Conservation (phyloP, 441 rosid species). For the Mallotus japonicus region DNA sequence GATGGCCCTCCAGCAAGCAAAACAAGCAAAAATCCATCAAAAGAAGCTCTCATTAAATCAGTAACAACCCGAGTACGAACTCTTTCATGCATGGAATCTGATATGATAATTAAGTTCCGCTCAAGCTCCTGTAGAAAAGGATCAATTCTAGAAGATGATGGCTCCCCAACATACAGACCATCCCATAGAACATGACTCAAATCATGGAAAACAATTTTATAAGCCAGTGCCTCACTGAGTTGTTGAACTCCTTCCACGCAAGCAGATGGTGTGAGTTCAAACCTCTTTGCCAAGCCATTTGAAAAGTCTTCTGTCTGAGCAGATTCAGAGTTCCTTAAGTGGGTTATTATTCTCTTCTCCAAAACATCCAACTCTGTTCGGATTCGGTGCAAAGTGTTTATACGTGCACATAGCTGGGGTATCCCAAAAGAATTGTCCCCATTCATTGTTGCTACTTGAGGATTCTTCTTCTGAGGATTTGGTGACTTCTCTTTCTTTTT, state of each 20-base stretch:
- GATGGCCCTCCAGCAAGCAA: conserved; percentile 97
- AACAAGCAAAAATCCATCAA: conserved; percentile 88
- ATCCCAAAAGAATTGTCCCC: conserved; percentile 68
- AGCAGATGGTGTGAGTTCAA: conserved; percentile 75
- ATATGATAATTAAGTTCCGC: conserved; percentile 51
- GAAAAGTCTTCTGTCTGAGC: conserved; percentile 86
- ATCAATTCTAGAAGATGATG: conserved; percentile 67
- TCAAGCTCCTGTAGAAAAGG: conserved; percentile 77
- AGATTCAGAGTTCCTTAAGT: conserved; percentile 88
- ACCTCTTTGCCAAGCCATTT: conserved; percentile 74
- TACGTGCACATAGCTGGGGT: conserved; percentile 73
- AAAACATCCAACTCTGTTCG: conserved; percentile 67
- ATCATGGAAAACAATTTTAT: conserved; percentile 83
- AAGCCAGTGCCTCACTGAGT: conserved; percentile 76
- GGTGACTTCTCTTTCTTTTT: conserved; percentile 88
- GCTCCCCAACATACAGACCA: conserved; percentile 79
- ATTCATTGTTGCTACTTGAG: conserved; percentile 66
- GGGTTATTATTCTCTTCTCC: conserved; percentile 87
- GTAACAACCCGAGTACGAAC: conserved; percentile 77
- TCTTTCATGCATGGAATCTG: conserved; percentile 73
- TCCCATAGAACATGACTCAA: conserved; percentile 82
- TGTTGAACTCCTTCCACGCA: conserved; percentile 89
- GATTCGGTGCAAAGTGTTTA: conserved; percentile 77
- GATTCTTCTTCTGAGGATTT: conserved; percentile 58
- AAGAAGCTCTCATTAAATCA: conserved; percentile 83